A percentile compares a stretch with the other conserved stretches of the same genome.
These are phyloP conservation scores for Cunninghamia lanceolata DNA, from an alignment of 75 land plant genomes.

Conservation along the genomic window DNA sequence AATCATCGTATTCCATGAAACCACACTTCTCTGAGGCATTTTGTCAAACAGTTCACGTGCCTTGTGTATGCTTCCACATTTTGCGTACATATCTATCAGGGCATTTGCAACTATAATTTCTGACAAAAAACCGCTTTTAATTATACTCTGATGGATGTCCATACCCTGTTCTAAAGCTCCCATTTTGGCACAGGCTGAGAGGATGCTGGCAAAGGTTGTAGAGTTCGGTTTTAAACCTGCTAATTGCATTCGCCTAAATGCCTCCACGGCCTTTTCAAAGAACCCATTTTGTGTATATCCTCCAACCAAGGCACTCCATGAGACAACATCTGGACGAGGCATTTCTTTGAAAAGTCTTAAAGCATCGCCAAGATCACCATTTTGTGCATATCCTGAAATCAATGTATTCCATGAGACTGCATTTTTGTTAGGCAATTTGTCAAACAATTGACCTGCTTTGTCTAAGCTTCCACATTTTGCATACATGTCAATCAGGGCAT, in stretches of 20 bases:
- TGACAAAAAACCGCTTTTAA: too few species aligned
- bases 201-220: too few species aligned
- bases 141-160: too few species aligned
- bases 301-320: constrained; percentile 49
- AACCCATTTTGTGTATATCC: constrained; percentile 49
- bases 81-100: too few species aligned
- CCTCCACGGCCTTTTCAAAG: not conserved
- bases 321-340: constrained; percentile 46
- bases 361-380: constrained; percentile 3
- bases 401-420: not conserved
- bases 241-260: too few species aligned
- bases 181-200: too few species aligned
- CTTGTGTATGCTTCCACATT: constrained; percentile 9
- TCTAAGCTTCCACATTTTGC: constrained; percentile 5
- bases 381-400: constrained; percentile 3
- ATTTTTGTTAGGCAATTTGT: not conserved
- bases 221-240: too few species aligned
- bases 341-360: constrained; percentile 18
- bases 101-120: too few species aligned
- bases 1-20: constrained; percentile 53
- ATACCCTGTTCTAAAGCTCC: not conserved
- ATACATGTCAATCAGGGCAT: constrained; percentile 4
- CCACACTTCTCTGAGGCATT: constrained; percentile 44
- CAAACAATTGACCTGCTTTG: not conserved
- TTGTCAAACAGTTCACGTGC: constrained; percentile 30